phyloP scores from a whole-genome alignment of 441 rosid genomes.

The Brassica balearica region DNA sequence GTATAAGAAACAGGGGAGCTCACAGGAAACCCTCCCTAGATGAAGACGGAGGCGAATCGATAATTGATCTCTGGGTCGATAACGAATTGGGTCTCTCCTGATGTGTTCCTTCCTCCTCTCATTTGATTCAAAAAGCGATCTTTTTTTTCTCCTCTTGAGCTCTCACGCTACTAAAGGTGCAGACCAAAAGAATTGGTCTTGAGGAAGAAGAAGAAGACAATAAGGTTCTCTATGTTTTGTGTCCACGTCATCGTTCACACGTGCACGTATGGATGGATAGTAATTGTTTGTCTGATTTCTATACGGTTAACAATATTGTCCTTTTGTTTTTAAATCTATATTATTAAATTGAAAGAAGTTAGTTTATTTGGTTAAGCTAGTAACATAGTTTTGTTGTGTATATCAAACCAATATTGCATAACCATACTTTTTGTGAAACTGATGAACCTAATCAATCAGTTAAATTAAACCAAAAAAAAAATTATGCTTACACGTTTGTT shows the following conservation, averaged over 20 bases:
- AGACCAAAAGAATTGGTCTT: constrained; percentile 7
- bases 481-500: neutral
- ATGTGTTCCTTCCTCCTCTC: constrained; percentile 28
- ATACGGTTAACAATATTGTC: neutral
- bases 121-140: constrained; percentile 14
- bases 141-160: neutral
- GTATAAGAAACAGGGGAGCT: constrained; percentile 31
- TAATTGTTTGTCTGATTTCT: constrained; percentile 6
- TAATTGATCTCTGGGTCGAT: too few relatives aligned
- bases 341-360: too few relatives aligned
- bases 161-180: constrained; percentile 18
- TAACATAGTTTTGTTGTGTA: neutral
- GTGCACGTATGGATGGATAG: constrained; percentile 31
- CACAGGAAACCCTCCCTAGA: constrained; percentile 49
- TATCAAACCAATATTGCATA: neutral
- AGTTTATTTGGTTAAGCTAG: too few relatives aligned
- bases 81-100: constrained; percentile 21
- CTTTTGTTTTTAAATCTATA: neutral
- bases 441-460: neutral
- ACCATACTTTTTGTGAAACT: neutral
- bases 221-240: constrained; percentile 11
- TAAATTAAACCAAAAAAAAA: neutral
- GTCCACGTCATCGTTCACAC: constrained; percentile 17
- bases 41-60: constrained; percentile 21
- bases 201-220: neutral